Conservation (phyloP, 441 rosid genomes). For the Flueggea neowawraea region DNA sequence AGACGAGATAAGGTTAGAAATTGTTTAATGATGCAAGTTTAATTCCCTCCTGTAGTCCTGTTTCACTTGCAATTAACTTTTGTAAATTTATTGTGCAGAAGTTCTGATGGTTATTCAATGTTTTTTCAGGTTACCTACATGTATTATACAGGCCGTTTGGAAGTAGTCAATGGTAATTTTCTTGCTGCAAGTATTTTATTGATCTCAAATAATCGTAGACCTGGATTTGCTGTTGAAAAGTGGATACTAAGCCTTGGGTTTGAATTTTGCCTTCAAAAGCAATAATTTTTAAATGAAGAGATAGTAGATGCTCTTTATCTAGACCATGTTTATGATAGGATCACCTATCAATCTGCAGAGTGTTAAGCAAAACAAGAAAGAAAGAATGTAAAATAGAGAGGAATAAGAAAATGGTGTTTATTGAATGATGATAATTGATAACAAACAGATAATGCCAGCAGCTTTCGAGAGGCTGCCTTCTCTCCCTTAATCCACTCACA, state of each 20-base stretch:
- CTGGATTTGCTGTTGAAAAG: neutral
- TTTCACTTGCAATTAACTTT: too few species aligned
- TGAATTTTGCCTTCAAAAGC: neutral
- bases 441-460: too few species aligned
- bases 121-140: slow-evolving; percentile 83
- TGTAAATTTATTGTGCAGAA: neutral
- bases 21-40: neutral
- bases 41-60: neutral
- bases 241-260: neutral
- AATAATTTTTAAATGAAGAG: too few species aligned
- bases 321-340: too few species aligned
- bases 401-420: too few species aligned
- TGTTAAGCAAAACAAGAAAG: too few species aligned
- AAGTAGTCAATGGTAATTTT: slow-evolving; percentile 97
- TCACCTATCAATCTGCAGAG: too few species aligned
- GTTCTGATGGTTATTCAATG: slow-evolving; percentile 13
- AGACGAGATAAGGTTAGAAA: slow-evolving; percentile 77
- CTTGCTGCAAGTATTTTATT: slow-evolving; percentile 55
- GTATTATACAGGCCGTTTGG: slow-evolving; percentile 98
- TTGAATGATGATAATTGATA: too few species aligned
- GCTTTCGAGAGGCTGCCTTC: too few species aligned
- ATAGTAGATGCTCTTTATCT: too few species aligned
- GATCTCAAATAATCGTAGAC: slow-evolving; percentile 4
- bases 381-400: too few species aligned
- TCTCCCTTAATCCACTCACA: too few species aligned